These are phyloP conservation scores for Aspergillus latus DNA, from an alignment of 2,329 filamentous ascomycete species.

Conservation along the genomic window DNA sequence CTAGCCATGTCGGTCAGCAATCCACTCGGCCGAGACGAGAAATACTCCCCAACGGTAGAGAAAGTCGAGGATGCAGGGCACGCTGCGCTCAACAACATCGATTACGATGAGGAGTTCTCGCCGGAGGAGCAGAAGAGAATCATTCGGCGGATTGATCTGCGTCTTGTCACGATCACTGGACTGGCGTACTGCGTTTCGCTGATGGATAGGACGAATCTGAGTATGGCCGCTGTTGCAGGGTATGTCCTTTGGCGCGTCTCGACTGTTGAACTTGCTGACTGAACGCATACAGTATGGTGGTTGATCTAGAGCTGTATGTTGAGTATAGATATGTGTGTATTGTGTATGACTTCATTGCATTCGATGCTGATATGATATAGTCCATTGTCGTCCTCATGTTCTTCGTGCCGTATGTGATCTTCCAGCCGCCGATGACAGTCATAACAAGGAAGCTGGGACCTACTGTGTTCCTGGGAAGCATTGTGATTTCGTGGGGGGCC, in stretches of 20 bases:
- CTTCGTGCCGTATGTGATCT: conserved; percentile 34
- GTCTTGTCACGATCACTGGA: conserved; percentile 62
- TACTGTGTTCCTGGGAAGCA: conserved; percentile 27
- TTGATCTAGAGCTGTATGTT: conserved; percentile 29
- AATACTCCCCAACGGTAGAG: conserved; percentile 12
- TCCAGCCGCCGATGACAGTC: conserved; percentile 33
- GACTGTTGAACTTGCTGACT: no score
- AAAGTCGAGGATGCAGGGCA: conserved; percentile 22
- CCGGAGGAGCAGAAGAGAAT: conserved; percentile 66
- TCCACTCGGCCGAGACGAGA: conserved; percentile 6
- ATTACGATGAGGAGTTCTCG: conserved; percentile 48
- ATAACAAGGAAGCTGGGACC: conserved; percentile 34
- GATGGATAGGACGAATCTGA: conserved; percentile 77
- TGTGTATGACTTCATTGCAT: no score
- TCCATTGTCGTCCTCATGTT: conserved; percentile 36
- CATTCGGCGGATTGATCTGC: conserved; percentile 67
- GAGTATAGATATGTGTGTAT: conserved; percentile 29
- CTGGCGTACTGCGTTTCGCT: conserved; percentile 71
- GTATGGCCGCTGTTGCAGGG: conserved; percentile 68
- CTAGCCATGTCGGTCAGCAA: no score
- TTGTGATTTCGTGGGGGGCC: conserved; percentile 32
- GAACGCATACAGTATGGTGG: conserved; percentile 52
- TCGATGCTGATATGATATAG: conserved; percentile 12
- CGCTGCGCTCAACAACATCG: conserved; percentile 12
- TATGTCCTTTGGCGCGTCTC: conserved; percentile 21